These are phyloP conservation scores for Hapsidospora chrysogenum DNA, from an alignment of 495 filamentous ascomycete genomes.

Conservation along the genomic window DNA sequence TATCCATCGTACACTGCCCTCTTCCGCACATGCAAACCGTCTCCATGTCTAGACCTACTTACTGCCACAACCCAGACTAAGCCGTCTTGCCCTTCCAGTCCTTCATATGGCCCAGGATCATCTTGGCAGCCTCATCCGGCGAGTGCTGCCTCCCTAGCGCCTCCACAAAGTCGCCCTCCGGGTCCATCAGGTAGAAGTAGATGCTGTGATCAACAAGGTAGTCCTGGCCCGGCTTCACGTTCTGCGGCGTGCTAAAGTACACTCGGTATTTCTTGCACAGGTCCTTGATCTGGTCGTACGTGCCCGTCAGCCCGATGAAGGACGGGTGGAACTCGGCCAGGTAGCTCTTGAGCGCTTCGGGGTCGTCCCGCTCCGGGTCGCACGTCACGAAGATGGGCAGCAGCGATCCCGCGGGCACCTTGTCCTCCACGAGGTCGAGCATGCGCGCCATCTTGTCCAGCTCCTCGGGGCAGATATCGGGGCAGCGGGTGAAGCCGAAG, in stretches of 20 bases:
- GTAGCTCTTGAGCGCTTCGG: conserved; percentile 71
- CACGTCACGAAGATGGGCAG: conserved; percentile 83
- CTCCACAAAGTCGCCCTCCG: conserved; percentile 96
- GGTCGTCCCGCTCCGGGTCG: conserved; percentile 81
- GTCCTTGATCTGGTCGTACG: conserved; percentile 78
- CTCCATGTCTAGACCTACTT: too few relatives aligned
- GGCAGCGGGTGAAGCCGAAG: conserved; percentile 96
- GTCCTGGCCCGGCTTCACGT: conserved; percentile 83
- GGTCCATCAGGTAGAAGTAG: conserved; percentile 99
- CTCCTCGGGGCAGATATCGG: conserved; percentile 97
- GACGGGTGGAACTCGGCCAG: conserved; percentile 82
- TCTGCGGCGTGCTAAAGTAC: conserved; percentile 83
- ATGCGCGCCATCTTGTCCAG: conserved; percentile 95
- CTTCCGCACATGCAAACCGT: too few relatives aligned
- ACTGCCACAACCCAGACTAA: too few relatives aligned
- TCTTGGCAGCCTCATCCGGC: conserved; percentile 64
- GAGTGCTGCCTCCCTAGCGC: conserved; percentile 89
- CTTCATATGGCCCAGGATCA: conserved; percentile 74
- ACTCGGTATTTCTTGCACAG: conserved; percentile 91
- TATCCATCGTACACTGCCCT: too few relatives aligned
- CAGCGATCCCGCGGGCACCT: conserved; percentile 15
- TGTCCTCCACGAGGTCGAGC: conserved; percentile 60
- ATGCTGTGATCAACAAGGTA: conserved; percentile 98
- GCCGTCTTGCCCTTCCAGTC: too few relatives aligned
- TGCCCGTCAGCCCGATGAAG: conserved; percentile 80